Percentiles rank a stretch among this genome's conserved stretches.
These are phyloP conservation scores for Lathyrus sativus DNA, from an alignment of 306 rosid genomes.

Conservation along the genomic window DNA sequence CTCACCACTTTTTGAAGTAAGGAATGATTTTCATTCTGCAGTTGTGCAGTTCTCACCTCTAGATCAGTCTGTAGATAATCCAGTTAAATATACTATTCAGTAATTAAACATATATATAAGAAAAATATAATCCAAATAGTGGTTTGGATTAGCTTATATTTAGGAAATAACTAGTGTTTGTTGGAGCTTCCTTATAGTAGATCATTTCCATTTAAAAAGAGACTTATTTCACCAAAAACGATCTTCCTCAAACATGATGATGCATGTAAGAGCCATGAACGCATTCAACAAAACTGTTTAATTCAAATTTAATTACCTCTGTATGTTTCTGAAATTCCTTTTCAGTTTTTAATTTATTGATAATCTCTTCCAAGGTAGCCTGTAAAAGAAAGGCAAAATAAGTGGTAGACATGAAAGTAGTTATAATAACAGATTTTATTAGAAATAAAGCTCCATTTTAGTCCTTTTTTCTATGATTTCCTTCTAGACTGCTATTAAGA, in stretches of 20 bases:
- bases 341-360: slow-evolving; percentile 53
- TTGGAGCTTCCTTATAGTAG: slow-evolving; percentile 3
- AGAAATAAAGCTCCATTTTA: slow-evolving; percentile 20
- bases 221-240: not conserved
- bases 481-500: slow-evolving; percentile 22
- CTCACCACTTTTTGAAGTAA: slow-evolving; percentile 60
- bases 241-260: not conserved
- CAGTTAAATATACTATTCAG: slow-evolving; percentile 25
- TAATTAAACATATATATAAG: slow-evolving; percentile 27
- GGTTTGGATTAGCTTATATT: slow-evolving; percentile 8
- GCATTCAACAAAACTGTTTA: slow-evolving; percentile 29
- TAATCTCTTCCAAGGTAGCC: slow-evolving; percentile 57
- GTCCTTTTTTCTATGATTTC: slow-evolving; percentile 27
- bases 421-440: slow-evolving; percentile 1
- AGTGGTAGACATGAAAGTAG: slow-evolving; percentile 24
- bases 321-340: slow-evolving; percentile 44
- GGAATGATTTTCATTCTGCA: slow-evolving; percentile 55
- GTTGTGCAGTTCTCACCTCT: slow-evolving; percentile 52
- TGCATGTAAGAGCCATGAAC: slow-evolving; percentile 18
- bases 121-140: slow-evolving; percentile 20
- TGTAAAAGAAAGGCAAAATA: slow-evolving; percentile 45
- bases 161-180: not conserved
- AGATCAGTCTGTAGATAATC: slow-evolving; percentile 55
- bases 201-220: not conserved
- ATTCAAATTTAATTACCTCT: slow-evolving; percentile 46